Evolutionary conservation across 2,329 filamentous ascomycete genomes (phyloP), one percentile per base, ranked within the genome.

Genomic region (Pezizomycotina sp.): DNA sequence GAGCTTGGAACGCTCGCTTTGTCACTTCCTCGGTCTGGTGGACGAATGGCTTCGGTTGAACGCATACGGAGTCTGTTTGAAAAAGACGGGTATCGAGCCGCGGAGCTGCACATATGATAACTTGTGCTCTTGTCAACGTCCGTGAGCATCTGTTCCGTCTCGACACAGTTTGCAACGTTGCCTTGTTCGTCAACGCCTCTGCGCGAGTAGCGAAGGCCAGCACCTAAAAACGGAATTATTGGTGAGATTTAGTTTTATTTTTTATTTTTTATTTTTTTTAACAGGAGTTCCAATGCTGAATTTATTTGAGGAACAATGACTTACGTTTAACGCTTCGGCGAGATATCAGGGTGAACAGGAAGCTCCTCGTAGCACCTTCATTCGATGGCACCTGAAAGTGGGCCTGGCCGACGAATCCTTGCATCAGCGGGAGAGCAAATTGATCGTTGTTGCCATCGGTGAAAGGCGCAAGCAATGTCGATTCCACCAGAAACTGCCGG

Each of bases 71-170:
- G 79, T 82, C 52, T 98, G 89, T 0, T 84, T 91, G 54, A 93
- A 98, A 61, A 89, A 95, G 0, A 95, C 59, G 0, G 89, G 89
- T 46, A 95, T 92, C 14, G 84, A 93, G 5, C 84, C 86, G 46
- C 89, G 71, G 15, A 83, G 64, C 54, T 98, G 89, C 3, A 91
- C 61, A 50, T 92, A 91, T 0, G 83, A 92, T 55, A 81, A 79
- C 12, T 72, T 65, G 78, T 84, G 1, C 65, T 64, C 2, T 72
- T 62, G 0, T 69, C 68, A n/a, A 44, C 40, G n/a, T 44, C 41
- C 0, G 81, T 89, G 2, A 98, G 64, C 6, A 98, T 77, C 56
- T 98, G 89, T 54, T 98, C 89, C 0, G 86, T 92, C 60, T 98
- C 89, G 13, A 95, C 86, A 18, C 67, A 74, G 52, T 98, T 98